Base-by-base conservation (phyloP, 495 filamentous ascomycete genomes). In the Staphylotrichum longicolle region DNA sequence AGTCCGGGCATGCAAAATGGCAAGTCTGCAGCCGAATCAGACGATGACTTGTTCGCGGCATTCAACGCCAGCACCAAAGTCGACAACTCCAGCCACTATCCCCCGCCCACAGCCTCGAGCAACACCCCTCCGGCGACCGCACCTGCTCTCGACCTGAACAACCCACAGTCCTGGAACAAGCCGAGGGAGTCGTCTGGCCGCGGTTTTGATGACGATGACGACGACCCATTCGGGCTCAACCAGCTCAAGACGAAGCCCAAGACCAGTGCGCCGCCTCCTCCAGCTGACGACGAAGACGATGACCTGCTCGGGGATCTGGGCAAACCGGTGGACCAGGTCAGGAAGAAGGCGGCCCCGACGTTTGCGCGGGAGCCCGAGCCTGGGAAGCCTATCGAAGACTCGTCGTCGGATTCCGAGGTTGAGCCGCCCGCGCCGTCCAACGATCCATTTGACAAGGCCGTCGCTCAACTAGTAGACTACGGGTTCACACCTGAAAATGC, bases 391-490 rank as follows among this genome's bases (percentile, higher is more conserved):
- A 78, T 76, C 37, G 78, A 82, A 56, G 69, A 72, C 60, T 72
- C 72, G 6, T 73, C 80, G 34, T 79, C 75, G 12, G 77, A 77
- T 58, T 74, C 77, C 2, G 75, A 76, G 40, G 61, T 61, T 2
- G 77, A 73, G 42, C 54, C 35, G 62, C 45, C 65, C 64, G 39
- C 68, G 11, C 62, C 60, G 37, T 67, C 62, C 60, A 76, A 73
- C 0, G 86, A 87, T 68, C 88, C 87, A 8, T 85, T 86, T 50
- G 92, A 96, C 70, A 83, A 82, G 54, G 91, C 91, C 4, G 83
- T 98, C 57, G 92, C 91, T 1, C 91, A 97, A 68, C 74, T 98
- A 20, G 87, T 98, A 9, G 93, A 98, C 66, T 97, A 98, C 86
- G 94, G 94, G 32, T 98, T 98, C 61, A 85, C 88, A 1, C 82